Percentiles rank a stretch among this genome's conserved stretches.
Evolutionary conservation across 306 rosid species (phyloP).

Genomic region (Lathyrus tuberosus): DNA sequence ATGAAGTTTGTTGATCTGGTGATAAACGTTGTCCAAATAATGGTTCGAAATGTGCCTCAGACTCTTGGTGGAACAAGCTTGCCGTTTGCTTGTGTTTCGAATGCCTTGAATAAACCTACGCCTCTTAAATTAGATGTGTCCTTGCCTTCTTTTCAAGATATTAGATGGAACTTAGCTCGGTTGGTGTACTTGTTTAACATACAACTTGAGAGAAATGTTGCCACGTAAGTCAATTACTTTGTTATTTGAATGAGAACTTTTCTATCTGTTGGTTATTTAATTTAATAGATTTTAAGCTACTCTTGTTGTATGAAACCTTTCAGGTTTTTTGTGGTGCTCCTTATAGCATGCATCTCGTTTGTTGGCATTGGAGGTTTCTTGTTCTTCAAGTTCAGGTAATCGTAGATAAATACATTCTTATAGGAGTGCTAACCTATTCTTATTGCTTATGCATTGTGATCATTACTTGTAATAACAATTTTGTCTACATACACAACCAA

Average conservation of each 20-base stretch:
- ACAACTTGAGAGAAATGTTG: conserved; percentile 89
- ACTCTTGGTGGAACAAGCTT: conserved; percentile 52
- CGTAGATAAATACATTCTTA: conserved; percentile 31
- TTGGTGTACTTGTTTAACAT: conserved; percentile 75
- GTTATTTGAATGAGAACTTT: conserved; percentile 15
- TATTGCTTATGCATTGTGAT: too few relatives aligned
- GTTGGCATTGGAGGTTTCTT: conserved; percentile 81
- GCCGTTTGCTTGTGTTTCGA: conserved; percentile 83
- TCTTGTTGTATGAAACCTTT: conserved; percentile 38
- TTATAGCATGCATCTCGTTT: conserved; percentile 80
- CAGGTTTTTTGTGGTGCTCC: conserved; percentile 87
- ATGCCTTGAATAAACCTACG: conserved; percentile 73
- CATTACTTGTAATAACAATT: too few relatives aligned
- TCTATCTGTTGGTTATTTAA: conserved; percentile 19
- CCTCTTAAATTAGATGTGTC: conserved; percentile 81
- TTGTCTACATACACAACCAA: too few relatives aligned
- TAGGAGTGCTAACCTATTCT: too few relatives aligned
- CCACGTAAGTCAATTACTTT: conserved; percentile 75
- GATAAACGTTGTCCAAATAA: conserved; percentile 45
- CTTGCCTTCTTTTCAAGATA: conserved; percentile 71
- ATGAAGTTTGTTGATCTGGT: conserved; percentile 43
- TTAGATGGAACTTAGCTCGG: conserved; percentile 77
- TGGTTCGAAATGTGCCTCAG: conserved; percentile 53
- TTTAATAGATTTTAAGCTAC: neutral
- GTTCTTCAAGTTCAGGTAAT: conserved; percentile 87